A percentile compares a stretch with the other conserved stretches of the same genome.
phyloP scores from a whole-genome alignment of 768 basidiomycete species.

The Auriscalpium vulgare region DNA sequence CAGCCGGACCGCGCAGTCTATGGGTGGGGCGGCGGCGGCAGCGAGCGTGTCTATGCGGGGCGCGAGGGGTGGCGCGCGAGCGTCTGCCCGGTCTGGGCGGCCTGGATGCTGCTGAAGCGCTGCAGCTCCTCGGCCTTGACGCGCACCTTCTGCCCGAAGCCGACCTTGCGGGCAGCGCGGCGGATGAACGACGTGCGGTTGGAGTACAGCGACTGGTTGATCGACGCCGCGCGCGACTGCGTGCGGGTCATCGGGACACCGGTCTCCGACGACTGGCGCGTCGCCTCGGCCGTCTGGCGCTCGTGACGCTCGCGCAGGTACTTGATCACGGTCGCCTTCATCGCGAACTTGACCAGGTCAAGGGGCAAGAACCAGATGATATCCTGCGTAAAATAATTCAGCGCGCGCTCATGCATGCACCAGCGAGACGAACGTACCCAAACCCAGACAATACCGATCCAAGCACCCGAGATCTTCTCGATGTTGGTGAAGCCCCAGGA shows the following conservation, averaged over 20 bases:
- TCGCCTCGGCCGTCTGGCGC: slow-evolving; percentile 26
- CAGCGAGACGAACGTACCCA: slow-evolving; percentile 50
- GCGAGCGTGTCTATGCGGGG: slow-evolving; percentile 26
- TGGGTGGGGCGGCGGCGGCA: not conserved
- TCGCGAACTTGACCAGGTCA: slow-evolving; percentile 92
- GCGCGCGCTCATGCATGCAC: not conserved
- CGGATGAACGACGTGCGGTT: slow-evolving; percentile 93
- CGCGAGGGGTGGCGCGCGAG: slow-evolving; percentile 70
- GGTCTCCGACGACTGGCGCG: slow-evolving; percentile 27
- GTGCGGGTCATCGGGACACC: slow-evolving; percentile 80
- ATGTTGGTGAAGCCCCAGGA: slow-evolving; percentile 94
- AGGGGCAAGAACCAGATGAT: slow-evolving; percentile 94
- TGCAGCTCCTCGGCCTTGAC: slow-evolving; percentile 83
- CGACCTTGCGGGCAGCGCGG: slow-evolving; percentile 81
- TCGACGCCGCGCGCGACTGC: slow-evolving; percentile 79
- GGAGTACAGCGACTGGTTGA: slow-evolving; percentile 89
- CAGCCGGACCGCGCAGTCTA: not conserved
- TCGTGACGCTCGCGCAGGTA: slow-evolving; percentile 61
- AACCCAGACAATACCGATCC: slow-evolving; percentile 97
- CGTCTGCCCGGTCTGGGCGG: slow-evolving; percentile 65
- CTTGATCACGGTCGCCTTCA: slow-evolving; percentile 92
- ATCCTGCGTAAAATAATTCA: slow-evolving; percentile 45
- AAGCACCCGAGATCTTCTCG: slow-evolving; percentile 72
- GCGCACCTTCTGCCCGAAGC: slow-evolving; percentile 72
- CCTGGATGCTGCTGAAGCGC: slow-evolving; percentile 83